phyloP scores from a whole-genome alignment of 2,329 filamentous ascomycete genomes.

The Aspergillus niger region DNA sequence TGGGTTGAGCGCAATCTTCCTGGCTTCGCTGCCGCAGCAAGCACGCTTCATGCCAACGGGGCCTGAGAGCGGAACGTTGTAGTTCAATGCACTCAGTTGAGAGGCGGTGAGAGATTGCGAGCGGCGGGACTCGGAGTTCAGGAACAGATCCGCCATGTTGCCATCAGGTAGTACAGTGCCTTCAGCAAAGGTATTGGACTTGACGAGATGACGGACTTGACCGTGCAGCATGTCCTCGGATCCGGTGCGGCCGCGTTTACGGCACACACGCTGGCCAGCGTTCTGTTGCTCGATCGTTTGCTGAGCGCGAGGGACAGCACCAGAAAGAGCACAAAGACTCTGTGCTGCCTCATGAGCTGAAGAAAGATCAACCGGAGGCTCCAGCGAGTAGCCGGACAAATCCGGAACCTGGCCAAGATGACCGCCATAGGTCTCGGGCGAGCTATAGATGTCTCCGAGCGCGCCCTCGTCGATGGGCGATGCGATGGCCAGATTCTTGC shows the following conservation, averaged over 20 bases:
- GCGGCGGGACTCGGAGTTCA: conserved; percentile 27
- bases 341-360: conserved; percentile 42
- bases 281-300: conserved; percentile 11
- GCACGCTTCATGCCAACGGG: conserved; percentile 44
- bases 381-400: conserved; percentile 38
- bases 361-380: conserved; percentile 31
- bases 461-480: conserved; percentile 43
- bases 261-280: conserved; percentile 30
- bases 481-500: conserved; percentile 39
- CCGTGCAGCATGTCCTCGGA: conserved; percentile 44
- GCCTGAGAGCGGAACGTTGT: conserved; percentile 34
- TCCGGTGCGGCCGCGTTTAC: conserved; percentile 44
- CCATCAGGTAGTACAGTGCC: conserved; percentile 36
- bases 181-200: conserved; percentile 28
- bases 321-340: conserved; percentile 45
- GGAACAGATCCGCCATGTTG: conserved; percentile 34
- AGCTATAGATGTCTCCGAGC: conserved; percentile 36
- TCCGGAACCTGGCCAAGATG: conserved; percentile 33
- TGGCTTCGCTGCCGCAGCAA: conserved; percentile 43
- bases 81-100: conserved; percentile 25
- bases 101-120: conserved; percentile 17
- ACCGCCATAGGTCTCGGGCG: conserved; percentile 36
- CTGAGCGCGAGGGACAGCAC: conserved; percentile 29
- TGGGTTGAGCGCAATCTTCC: conserved; percentile 39
- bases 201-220: conserved; percentile 42